Evolutionary conservation across 345 rosid genomes (phyloP), one percentile per base, ranked within the genome.

Genomic region (Heritiera littoralis): DNA sequence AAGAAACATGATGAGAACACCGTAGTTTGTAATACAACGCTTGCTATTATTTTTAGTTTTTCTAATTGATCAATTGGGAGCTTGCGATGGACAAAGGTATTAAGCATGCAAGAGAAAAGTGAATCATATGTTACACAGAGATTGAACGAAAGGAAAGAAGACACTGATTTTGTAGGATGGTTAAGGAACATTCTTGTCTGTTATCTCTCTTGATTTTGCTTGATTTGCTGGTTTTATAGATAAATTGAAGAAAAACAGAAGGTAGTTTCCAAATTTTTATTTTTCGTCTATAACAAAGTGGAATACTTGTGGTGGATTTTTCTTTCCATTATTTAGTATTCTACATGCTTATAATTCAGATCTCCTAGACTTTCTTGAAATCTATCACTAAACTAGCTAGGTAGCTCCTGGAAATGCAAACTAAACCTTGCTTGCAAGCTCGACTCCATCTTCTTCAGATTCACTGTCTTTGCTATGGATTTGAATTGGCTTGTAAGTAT

Each of bases 401-500:
- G 10, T 66, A 14, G 10, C 2, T 51, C 13, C 15, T 49, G 40
- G 6, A 35, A 38, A 61, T 51, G 45, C 28, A 70, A 30, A 1
- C 78, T 79, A 89, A 48, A 81, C 86, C 75, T 67, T 82, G 79
- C 69, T 82, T 30, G 78, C 74, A 12, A 89, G 86, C 80, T 88
- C 89, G 18, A 83, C 77, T 2, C 70, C 80, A 63, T 75, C 85
- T 11, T 60, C 85, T 35, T 84, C 81, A n/a, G 82, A 51, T 23
- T 69, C 84, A 13, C 61, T 41, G 2, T 81, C 87, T 43, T 73
- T 84, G 30, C 76, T 79, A 41, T 84, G 92, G 66, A 85, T 77
- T 75, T 92, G 92, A 83, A 92, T 71, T 0, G 98, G 93, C 88
- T 94, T 94, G 71, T 80, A 89, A 30, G 92, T 91, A 63, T 94